These are phyloP conservation scores for Annona squamosa DNA, from an alignment of 164 flowering plant species.

Conservation along the genomic window DNA sequence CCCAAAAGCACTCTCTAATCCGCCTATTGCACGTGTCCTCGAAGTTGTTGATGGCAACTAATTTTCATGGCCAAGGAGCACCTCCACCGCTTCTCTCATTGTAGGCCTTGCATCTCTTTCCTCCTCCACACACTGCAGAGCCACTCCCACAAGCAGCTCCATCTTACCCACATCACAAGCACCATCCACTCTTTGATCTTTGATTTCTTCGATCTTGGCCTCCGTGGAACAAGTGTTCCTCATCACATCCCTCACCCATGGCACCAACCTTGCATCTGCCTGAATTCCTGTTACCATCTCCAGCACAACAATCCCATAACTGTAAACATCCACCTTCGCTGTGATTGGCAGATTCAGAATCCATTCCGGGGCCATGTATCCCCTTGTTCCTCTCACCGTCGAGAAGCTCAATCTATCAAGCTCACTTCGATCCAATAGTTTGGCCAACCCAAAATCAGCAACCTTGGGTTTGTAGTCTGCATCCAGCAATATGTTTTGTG, in stretches of 20 bases:
- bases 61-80: not conserved
- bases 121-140: slow-evolving; percentile 6
- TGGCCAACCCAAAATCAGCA: slow-evolving; percentile 36
- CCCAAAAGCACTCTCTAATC: too few relatives aligned
- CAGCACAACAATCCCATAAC: slow-evolving; percentile 35
- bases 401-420: slow-evolving; percentile 17
- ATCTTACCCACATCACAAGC: not conserved
- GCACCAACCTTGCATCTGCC: not conserved
- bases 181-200: not conserved
- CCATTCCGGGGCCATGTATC: slow-evolving; percentile 51
- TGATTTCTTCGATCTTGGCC: not conserved
- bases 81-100: not conserved
- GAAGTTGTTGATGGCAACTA: too few relatives aligned
- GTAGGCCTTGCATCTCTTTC: slow-evolving; percentile 5
- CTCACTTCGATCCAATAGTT: slow-evolving; percentile 13
- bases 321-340: slow-evolving; percentile 37
- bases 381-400: slow-evolving; percentile 33
- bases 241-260: slow-evolving; percentile 3
- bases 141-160: slow-evolving; percentile 1
- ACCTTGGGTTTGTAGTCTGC: slow-evolving; percentile 24
- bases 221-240: not conserved
- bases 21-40: too few relatives aligned
- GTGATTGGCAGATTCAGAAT: slow-evolving; percentile 26
- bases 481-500: slow-evolving; percentile 30
- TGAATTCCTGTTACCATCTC: slow-evolving; percentile 20